Percentiles rank a stretch among this genome's conserved stretches.
Evolutionary conservation across 257 asterid genomes (phyloP).

Genomic region (Salvia splendens): DNA sequence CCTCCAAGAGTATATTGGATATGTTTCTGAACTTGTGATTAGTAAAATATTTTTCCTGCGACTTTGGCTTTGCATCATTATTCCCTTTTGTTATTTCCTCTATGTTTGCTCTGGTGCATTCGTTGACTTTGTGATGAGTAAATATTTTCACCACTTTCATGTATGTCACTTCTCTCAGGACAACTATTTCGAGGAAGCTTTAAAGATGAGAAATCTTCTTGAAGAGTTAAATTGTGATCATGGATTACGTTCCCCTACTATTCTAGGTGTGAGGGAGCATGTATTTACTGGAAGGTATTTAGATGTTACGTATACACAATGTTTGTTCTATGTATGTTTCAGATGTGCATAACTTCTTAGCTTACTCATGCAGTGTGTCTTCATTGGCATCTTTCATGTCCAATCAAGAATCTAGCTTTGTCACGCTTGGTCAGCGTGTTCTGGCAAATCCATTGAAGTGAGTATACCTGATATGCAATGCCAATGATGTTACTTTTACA

Average conservation of each 20-base stretch:
- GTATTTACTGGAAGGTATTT: slow-evolving; percentile 95
- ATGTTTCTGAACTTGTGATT: slow-evolving; percentile 18
- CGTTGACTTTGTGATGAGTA: neutral
- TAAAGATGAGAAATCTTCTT: slow-evolving; percentile 96
- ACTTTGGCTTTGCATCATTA: slow-evolving; percentile 23
- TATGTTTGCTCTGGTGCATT: slow-evolving; percentile 24
- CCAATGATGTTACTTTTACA: slow-evolving; percentile 28
- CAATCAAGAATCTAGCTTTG: slow-evolving; percentile 94
- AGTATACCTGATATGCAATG: slow-evolving; percentile 40
- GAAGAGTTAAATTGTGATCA: slow-evolving; percentile 81
- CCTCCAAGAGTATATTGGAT: neutral
- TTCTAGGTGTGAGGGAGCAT: slow-evolving; percentile 99
- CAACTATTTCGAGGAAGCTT: slow-evolving; percentile 95
- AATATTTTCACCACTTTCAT: slow-evolving; percentile 16
- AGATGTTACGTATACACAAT: slow-evolving; percentile 9
- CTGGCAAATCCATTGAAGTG: slow-evolving; percentile 91
- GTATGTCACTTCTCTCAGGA: slow-evolving; percentile 52
- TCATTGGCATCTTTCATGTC: slow-evolving; percentile 97
- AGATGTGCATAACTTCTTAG: slow-evolving; percentile 30
- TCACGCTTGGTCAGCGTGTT: slow-evolving; percentile 98
- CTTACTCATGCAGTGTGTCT: slow-evolving; percentile 79
- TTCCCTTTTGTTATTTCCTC: neutral
- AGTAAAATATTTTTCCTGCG: neutral
- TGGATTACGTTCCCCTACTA: slow-evolving; percentile 83
- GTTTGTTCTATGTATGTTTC: slow-evolving; percentile 11